phyloP scores from a whole-genome alignment of 2,329 filamentous ascomycete genomes.

The Xylariaceae sp. region DNA sequence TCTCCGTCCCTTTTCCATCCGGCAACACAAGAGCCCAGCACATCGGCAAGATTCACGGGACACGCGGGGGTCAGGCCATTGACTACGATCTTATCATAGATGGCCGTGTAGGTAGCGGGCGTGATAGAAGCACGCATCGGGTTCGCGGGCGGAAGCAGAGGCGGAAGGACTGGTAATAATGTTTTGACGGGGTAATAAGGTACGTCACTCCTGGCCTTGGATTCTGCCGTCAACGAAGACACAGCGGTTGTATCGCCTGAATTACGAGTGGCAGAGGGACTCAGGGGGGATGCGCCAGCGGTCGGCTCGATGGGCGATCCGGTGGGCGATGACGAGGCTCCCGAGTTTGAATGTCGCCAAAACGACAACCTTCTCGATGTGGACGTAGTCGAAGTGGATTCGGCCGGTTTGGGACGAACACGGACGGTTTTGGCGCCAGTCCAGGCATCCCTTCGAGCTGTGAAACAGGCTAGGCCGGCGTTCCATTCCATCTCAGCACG shows the following conservation, averaged over 20 bases:
- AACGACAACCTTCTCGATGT: constrained; percentile 47
- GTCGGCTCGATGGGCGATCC: constrained; percentile 28
- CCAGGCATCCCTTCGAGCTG: constrained; percentile 75
- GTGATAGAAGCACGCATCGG: constrained; percentile 73
- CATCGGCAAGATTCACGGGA: constrained; percentile 79
- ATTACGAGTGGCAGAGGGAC: constrained; percentile 28
- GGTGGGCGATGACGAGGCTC: constrained; percentile 34
- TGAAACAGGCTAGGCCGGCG: constrained; percentile 73
- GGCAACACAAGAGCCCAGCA: constrained; percentile 73
- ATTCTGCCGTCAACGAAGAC: constrained; percentile 41
- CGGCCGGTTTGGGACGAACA: constrained; percentile 42
- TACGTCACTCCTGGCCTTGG: constrained; percentile 33
- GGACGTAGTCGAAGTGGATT: constrained; percentile 35
- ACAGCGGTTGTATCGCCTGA: constrained; percentile 35
- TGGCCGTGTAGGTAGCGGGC: constrained; percentile 67
- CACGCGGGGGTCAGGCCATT: constrained; percentile 76
- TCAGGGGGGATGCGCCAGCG: constrained; percentile 22
- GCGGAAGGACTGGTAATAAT: constrained; percentile 66
- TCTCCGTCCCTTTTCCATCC: constrained; percentile 93
- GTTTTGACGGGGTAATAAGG: constrained; percentile 50
- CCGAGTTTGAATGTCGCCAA: constrained; percentile 41
- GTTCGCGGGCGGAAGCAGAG: constrained; percentile 68
- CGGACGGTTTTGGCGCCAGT: constrained; percentile 65
- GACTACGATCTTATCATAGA: constrained; percentile 85
- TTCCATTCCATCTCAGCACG: constrained; percentile 72